phyloP scores from a whole-genome alignment of 2,329 filamentous ascomycete genomes.

The Neocatenulostroma microsporum region DNA sequence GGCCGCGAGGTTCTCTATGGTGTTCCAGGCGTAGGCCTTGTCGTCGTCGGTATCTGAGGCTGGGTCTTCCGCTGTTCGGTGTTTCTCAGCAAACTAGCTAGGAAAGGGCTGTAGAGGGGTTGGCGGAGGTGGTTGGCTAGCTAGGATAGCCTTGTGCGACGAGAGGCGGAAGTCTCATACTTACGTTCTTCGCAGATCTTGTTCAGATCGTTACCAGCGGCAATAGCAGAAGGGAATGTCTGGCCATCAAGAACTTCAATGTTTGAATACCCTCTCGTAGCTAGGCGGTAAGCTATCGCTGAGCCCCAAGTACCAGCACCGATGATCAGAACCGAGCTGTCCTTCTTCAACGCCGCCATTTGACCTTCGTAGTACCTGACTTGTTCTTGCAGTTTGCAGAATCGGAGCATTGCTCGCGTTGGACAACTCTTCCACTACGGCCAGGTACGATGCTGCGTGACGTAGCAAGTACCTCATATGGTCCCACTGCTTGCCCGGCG shows the following conservation, averaged over 20 bases:
- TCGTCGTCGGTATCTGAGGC: neutral
- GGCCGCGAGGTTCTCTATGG: neutral
- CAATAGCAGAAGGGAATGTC: neutral
- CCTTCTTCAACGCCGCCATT: too few species aligned
- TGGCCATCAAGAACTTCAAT: neutral
- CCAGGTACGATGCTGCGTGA: too few species aligned
- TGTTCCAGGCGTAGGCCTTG: neutral
- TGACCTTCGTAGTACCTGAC: too few species aligned
- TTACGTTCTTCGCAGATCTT: neutral
- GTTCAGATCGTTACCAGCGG: neutral
- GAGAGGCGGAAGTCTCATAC: too few species aligned
- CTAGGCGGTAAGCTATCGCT: neutral
- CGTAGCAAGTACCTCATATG: too few species aligned
- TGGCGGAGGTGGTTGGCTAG: too few species aligned
- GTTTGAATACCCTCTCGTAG: neutral
- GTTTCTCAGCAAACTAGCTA: neutral
- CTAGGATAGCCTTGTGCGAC: too few species aligned
- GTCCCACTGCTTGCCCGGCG: too few species aligned
- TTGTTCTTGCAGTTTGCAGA: too few species aligned
- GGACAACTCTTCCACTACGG: too few species aligned
- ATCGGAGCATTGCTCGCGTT: too few species aligned
- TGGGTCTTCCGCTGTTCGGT: neutral
- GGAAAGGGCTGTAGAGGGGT: too few species aligned
- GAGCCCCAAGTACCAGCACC: neutral
- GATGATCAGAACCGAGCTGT: neutral